These are phyloP conservation scores for Talaromyces trachyspermus DNA, from an alignment of 495 filamentous ascomycete species.

Conservation along the genomic window DNA sequence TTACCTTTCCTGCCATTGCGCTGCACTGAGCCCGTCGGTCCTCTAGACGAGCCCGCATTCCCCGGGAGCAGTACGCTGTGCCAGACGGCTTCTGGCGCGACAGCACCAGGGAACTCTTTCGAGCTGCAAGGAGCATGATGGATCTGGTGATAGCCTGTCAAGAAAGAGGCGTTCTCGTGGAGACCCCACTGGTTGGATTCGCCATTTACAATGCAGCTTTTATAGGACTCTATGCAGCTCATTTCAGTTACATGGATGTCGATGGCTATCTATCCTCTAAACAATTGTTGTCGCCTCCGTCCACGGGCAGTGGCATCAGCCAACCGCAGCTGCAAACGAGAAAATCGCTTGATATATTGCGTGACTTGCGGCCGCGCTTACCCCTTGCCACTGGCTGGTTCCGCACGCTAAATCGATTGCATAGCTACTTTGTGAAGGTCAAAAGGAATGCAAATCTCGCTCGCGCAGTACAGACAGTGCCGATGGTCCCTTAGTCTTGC, in stretches of 20 bases:
- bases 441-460: slow-evolving; percentile 45
- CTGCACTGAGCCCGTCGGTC: slow-evolving; percentile 60
- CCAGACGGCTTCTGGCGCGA: slow-evolving; percentile 63
- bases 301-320: background rate
- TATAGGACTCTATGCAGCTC: slow-evolving; percentile 57
- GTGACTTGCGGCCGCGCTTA: slow-evolving; percentile 58
- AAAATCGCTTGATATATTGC: slow-evolving; percentile 46
- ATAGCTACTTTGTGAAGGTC: slow-evolving; percentile 58
- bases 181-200: slow-evolving; percentile 75
- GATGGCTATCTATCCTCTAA: slow-evolving; percentile 47
- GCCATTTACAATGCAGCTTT: slow-evolving; percentile 78
- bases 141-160: slow-evolving; percentile 69
- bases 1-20: slow-evolving; percentile 74
- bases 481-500: slow-evolving; percentile 30
- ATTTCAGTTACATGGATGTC: slow-evolving; percentile 75
- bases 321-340: slow-evolving; percentile 34
- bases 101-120: slow-evolving; percentile 68
- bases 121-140: slow-evolving; percentile 64
- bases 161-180: slow-evolving; percentile 60
- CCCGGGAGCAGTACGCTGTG: slow-evolving; percentile 41
- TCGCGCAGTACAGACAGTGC: slow-evolving; percentile 35
- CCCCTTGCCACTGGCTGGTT: slow-evolving; percentile 68
- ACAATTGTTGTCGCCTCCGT: slow-evolving; percentile 17
- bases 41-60: slow-evolving; percentile 65
- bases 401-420: slow-evolving; percentile 57